These are phyloP conservation scores for Talaromyces piceae DNA, from an alignment of 2,329 filamentous ascomycete species.

Conservation along the genomic window DNA sequence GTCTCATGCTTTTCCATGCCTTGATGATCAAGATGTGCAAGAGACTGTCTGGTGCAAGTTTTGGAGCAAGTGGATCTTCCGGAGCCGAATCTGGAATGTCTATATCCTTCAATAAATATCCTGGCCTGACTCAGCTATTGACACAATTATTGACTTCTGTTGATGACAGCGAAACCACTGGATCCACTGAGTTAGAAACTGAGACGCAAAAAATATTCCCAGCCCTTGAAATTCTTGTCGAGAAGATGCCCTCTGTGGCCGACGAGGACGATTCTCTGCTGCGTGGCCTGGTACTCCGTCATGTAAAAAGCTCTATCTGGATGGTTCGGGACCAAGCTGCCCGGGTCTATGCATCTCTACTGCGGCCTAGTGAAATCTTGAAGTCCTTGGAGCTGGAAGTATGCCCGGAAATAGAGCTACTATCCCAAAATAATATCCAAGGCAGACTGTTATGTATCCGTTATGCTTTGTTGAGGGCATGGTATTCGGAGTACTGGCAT, in stretches of 20 bases:
- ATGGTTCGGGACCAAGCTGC: constrained; percentile 41
- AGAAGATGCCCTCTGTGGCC: constrained; percentile 31
- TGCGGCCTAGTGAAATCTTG: constrained; percentile 27
- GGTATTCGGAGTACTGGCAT: constrained; percentile 27
- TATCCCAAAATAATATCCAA: constrained; percentile 33
- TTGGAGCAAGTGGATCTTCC: constrained; percentile 43
- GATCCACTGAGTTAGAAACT: constrained; percentile 21
- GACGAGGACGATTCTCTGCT: constrained; percentile 27
- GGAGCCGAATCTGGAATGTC: constrained; percentile 36
- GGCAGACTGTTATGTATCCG: constrained; percentile 33
- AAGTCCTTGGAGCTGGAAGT: constrained; percentile 22
- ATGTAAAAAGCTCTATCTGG: constrained; percentile 39
- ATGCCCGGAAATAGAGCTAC: constrained; percentile 10
- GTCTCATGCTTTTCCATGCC: constrained; percentile 78
- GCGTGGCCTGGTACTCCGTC: constrained; percentile 25
- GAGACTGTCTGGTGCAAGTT: constrained; percentile 30
- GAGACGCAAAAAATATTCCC: constrained; percentile 39
- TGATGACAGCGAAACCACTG: constrained; percentile 13
- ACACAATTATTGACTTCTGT: constrained; percentile 26
- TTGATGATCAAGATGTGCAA: constrained; percentile 61
- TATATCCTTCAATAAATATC: constrained; percentile 35
- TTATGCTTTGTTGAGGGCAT: constrained; percentile 31
- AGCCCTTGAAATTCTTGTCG: constrained; percentile 39
- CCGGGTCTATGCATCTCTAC: constrained; percentile 33
- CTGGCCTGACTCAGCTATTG: constrained; percentile 30